Evolutionary conservation across 305 asterid species (phyloP).

Genomic region (Striga hermonthica): DNA sequence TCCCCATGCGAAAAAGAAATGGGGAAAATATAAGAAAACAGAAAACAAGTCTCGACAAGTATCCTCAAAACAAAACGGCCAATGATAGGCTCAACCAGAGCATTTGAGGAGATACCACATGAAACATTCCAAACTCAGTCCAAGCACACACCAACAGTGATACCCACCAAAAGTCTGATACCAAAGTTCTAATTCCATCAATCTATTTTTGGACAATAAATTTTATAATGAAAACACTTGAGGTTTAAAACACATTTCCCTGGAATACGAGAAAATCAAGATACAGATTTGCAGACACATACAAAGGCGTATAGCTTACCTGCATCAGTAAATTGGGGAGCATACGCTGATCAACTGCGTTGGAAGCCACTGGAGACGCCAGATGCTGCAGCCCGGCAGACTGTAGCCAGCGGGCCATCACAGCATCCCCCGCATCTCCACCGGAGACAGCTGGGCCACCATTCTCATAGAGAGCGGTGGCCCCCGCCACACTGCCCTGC

Average conservation of each 20-base stretch:
- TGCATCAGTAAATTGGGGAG: constrained; percentile 86
- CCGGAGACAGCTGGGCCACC: constrained; percentile 71
- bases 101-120: too few species aligned
- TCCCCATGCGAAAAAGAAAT: constrained; percentile 1
- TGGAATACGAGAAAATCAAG: neutral
- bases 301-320: constrained; percentile 40
- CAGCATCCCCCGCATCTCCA: constrained; percentile 90
- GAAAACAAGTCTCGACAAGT: neutral
- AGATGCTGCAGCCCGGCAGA: constrained; percentile 99
- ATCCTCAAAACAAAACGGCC: neutral
- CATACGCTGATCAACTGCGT: constrained; percentile 64
- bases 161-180: too few species aligned
- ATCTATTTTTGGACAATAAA: neutral
- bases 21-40: constrained; percentile 5
- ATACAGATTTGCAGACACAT: neutral
- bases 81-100: neutral
- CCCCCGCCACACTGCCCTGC: constrained; percentile 86
- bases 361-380: constrained; percentile 88
- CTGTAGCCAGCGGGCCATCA: constrained; percentile 98
- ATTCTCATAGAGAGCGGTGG: constrained; percentile 90
- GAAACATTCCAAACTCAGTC: too few species aligned
- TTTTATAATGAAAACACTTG: neutral
- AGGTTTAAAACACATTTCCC: neutral
- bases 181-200: neutral
- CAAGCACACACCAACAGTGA: too few species aligned